phyloP scores from a whole-genome alignment of 2,329 filamentous ascomycete species.

The Fusarium globosum region DNA sequence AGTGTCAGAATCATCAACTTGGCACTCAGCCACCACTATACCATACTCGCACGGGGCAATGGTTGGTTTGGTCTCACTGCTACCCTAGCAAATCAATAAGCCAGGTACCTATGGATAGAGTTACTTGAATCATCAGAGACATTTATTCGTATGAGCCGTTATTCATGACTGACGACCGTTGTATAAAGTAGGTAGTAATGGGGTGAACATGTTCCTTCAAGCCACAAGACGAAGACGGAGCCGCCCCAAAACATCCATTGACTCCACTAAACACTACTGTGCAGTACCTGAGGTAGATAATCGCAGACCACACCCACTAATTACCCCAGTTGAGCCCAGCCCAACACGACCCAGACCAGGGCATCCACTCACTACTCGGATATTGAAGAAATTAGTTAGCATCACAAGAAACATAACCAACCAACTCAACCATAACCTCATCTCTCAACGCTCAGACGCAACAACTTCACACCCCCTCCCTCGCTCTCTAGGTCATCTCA shows the following conservation, averaged over 20 bases:
- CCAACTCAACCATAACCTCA: slow-evolving; percentile 2
- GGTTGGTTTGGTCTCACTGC: neutral
- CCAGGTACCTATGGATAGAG: neutral
- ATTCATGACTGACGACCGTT: neutral
- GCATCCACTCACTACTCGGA: slow-evolving; percentile 23
- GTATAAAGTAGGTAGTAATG: neutral
- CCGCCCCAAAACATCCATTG: slow-evolving; percentile 8
- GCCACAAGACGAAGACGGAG: slow-evolving; percentile 24
- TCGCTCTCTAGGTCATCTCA: slow-evolving; percentile 1
- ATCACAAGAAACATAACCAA: slow-evolving; percentile 21
- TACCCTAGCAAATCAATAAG: neutral
- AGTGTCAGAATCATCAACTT: slow-evolving; percentile 11
- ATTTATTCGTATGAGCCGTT: neutral
- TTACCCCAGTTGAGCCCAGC: slow-evolving; percentile 1
- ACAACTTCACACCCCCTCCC: slow-evolving; percentile 7
- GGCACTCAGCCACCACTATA: slow-evolving; percentile 9
- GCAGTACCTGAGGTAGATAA: neutral
- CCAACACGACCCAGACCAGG: neutral
- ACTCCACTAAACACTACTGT: slow-evolving; percentile 19
- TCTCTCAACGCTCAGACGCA: slow-evolving; percentile 6
- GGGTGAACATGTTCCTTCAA: slow-evolving; percentile 9
- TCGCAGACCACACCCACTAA: slow-evolving; percentile 19
- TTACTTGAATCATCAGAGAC: slow-evolving; percentile 12
- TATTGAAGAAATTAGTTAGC: slow-evolving; percentile 37
- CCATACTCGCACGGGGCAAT: slow-evolving; percentile 7